phyloP scores from a whole-genome alignment of 352 stramenopile genomes.

The Phytopythium oedochilum region DNA sequence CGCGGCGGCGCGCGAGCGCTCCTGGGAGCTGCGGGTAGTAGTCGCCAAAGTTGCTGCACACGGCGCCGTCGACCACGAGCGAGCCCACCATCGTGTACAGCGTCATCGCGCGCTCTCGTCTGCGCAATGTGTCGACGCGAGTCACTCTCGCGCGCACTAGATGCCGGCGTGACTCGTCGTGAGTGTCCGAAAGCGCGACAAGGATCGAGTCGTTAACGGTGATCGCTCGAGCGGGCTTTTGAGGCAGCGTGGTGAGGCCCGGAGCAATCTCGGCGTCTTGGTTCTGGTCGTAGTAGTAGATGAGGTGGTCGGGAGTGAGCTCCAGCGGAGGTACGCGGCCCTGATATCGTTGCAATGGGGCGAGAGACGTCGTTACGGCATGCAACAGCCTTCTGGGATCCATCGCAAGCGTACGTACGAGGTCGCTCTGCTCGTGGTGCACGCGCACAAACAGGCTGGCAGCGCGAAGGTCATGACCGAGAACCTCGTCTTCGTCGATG shows the following conservation, averaged over 20 bases:
- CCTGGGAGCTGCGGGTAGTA: constrained; percentile 40
- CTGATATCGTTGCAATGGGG: constrained; percentile 3
- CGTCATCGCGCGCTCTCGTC: constrained; percentile 30
- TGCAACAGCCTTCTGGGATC: too few species aligned
- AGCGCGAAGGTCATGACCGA: not conserved
- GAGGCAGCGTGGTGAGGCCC: constrained; percentile 14
- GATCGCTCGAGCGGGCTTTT: constrained; percentile 49
- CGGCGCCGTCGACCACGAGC: constrained; percentile 55
- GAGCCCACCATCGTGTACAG: constrained; percentile 69
- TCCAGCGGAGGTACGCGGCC: constrained; percentile 20
- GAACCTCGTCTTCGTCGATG: not conserved
- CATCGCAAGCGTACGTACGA: not conserved
- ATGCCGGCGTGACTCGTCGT: not conserved
- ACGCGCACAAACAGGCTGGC: constrained; percentile 26
- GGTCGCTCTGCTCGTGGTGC: constrained; percentile 19
- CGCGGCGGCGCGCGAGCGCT: constrained; percentile 14
- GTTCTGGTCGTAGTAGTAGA: constrained; percentile 20
- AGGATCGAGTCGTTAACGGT: constrained; percentile 43
- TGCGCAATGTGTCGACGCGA: constrained; percentile 15
- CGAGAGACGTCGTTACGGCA: too few species aligned
- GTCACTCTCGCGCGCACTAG: constrained; percentile 15
- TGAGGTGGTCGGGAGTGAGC: constrained; percentile 44
- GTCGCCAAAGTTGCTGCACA: constrained; percentile 80
- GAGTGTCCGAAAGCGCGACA: not conserved
- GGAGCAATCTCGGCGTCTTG: not conserved